Percentiles rank a stretch among this genome's conserved stretches.
Conservation (phyloP, 1,284 basidiomycete species). For the Ceratobasidium theobromae region DNA sequence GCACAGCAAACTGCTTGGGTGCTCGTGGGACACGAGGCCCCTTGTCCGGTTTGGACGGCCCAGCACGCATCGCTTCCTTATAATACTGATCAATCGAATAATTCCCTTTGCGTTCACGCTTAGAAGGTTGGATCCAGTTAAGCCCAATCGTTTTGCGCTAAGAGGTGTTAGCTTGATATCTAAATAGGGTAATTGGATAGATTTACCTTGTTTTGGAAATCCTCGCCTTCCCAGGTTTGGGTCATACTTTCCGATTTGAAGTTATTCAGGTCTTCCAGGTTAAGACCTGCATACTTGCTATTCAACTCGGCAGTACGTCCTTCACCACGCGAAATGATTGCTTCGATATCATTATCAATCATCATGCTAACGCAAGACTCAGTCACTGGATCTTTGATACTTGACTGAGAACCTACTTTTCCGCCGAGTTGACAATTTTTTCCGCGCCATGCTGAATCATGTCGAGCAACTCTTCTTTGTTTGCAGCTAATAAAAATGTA, state of each 20-base stretch:
- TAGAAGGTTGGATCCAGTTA: constrained; percentile 88
- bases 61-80: constrained; percentile 85
- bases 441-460: constrained; percentile 99
- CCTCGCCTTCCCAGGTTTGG: constrained; percentile 96
- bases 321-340: constrained; percentile 90
- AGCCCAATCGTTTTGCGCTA: constrained; percentile 73
- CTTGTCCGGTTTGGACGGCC: constrained; percentile 79
- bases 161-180: constrained; percentile 34
- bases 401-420: constrained; percentile 52
- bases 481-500: constrained; percentile 59
- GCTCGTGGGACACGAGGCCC: constrained; percentile 81
- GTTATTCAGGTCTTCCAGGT: constrained; percentile 93
- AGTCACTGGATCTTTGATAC: not conserved
- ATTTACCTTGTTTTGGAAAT: constrained; percentile 74
- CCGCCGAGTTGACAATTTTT: constrained; percentile 84
- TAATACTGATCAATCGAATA: constrained; percentile 95
- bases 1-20: constrained; percentile 87
- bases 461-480: constrained; percentile 95
- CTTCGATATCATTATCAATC: constrained; percentile 93
- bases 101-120: constrained; percentile 94
- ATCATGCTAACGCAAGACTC: constrained; percentile 55
- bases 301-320: constrained; percentile 87
- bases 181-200: not conserved
- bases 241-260: constrained; percentile 90
- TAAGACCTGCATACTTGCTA: constrained; percentile 90